These are phyloP conservation scores for Phaeosphaeriaceae sp. DNA, from an alignment of 2,329 filamentous ascomycete genomes.

Conservation along the genomic window DNA sequence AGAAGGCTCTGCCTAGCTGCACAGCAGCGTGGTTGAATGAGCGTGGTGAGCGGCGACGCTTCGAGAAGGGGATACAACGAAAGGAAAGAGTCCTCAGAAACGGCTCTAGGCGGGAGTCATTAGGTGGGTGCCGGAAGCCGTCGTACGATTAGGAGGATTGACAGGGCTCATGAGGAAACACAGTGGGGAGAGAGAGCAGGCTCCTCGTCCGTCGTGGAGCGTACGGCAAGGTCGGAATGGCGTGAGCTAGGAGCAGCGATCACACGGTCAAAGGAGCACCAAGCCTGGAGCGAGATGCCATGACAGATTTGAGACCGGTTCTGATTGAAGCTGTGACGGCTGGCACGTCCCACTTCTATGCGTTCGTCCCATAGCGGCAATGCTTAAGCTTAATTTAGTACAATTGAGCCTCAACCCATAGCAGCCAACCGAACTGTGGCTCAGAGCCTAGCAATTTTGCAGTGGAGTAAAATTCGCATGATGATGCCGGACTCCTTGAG, in stretches of 20 bases:
- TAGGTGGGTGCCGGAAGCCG: conserved; percentile 28
- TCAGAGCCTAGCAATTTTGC: conserved; percentile 13
- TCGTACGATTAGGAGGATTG: conserved; percentile 34
- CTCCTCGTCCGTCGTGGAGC: conserved; percentile 26
- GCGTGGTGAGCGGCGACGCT: conserved; percentile 33
- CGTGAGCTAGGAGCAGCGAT: conserved; percentile 33
- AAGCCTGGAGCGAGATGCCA: conserved; percentile 31
- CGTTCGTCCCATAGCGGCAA: conserved; percentile 27
- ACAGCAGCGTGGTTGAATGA: conserved; percentile 46
- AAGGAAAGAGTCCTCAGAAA: conserved; percentile 37
- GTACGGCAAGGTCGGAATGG: conserved; percentile 31
- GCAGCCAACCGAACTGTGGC: conserved; percentile 34
- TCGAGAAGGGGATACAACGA: conserved; percentile 27
- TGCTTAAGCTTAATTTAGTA: conserved; percentile 28
- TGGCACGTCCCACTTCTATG: conserved; percentile 35
- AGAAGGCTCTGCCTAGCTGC: conserved; percentile 36
- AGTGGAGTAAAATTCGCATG: conserved; percentile 30
- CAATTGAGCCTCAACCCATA: conserved; percentile 22
- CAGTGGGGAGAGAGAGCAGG: conserved; percentile 20
- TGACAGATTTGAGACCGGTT: conserved; percentile 41
- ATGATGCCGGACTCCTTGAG: conserved; percentile 39
- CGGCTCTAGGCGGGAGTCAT: conserved; percentile 38
- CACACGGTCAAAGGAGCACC: conserved; percentile 40
- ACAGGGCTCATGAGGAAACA: conserved; percentile 10
- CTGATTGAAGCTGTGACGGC: conserved; percentile 43